Base-by-base conservation (phyloP, 2,329 filamentous ascomycete genomes). In the Tolypocladium tundrense region DNA sequence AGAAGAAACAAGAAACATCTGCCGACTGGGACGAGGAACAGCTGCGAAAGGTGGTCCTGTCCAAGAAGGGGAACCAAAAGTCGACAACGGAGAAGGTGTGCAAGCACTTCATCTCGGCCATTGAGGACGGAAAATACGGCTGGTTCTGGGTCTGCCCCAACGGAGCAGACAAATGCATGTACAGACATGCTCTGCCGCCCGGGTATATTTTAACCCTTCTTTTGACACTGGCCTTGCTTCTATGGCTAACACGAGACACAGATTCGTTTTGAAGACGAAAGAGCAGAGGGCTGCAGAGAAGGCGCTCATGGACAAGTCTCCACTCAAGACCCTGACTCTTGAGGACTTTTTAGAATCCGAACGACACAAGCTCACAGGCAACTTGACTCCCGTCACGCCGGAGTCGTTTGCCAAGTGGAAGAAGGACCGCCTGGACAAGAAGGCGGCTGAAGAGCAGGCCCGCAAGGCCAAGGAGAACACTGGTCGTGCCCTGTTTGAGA, bases 131-230 rank as follows among this genome's bases (percentile, higher is more conserved):
- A 68, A 99, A 97, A 75, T 99, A 99, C 68, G 94, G 94, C 62
- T 99, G 94, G 94, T 97, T 99, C 77, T 99, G 94, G 94, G 81
- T 86, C 60, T 99, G 94, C 82, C 94, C 94, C 53, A 97, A 97
- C 69, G 92, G 91, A 63, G 93, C 90, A 62, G 88, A 99, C 71
- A 90, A 96, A 75, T 99, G 94, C 88, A 97, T 94, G 88, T 99
- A 99, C 72, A 92, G 89, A 76, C 94, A 99, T 74, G 91, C 89
- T 68, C 81, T 99, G 67, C 94, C 95, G 66, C 89, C 92, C 69
- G 94, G 94, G 90, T 95, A 84, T 69, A 88, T 84, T 56, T 60
- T 24, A 31, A 37, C 37, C 16, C 19, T 39, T n/a, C 21, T 48
- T 39, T 39, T 11, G 19, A 35, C 55, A 13, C 3, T 39, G 13